phyloP scores from a whole-genome alignment of 2,329 filamentous ascomycete species.

The Tolypocladium inflatum region DNA sequence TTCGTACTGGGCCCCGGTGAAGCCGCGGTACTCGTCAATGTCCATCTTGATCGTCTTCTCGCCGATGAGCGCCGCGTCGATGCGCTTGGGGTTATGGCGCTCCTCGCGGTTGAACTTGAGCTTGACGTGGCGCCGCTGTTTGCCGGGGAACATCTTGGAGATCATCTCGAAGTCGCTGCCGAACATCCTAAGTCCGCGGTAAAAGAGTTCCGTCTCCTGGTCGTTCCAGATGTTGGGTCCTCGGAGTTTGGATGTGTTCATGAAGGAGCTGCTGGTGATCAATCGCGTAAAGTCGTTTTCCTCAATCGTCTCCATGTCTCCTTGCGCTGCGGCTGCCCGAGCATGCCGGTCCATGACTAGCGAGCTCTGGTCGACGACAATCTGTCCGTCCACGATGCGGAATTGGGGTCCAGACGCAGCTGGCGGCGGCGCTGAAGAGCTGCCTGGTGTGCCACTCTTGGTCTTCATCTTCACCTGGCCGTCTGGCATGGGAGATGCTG shows the following conservation, averaged over 20 bases:
- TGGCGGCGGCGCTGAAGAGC: conserved; percentile 9
- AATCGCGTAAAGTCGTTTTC: conserved; percentile 70
- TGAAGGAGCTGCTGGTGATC: conserved; percentile 60
- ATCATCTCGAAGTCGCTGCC: conserved; percentile 81
- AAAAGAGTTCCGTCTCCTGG: conserved; percentile 67
- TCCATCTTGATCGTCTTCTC: conserved; percentile 48
- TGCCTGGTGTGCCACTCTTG: conserved; percentile 6
- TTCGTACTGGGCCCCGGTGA: conserved; percentile 43
- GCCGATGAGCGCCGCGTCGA: conserved; percentile 55
- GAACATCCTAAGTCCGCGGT: conserved; percentile 64
- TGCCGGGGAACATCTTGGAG: conserved; percentile 61
- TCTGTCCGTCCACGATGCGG: conserved; percentile 60
- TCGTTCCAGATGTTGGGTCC: conserved; percentile 60
- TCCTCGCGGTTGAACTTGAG: conserved; percentile 78
- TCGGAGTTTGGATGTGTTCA: conserved; percentile 49
- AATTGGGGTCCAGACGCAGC: conserved; percentile 40
- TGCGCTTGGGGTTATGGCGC: conserved; percentile 49
- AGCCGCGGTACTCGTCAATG: conserved; percentile 50
- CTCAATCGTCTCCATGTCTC: conserved; percentile 54
- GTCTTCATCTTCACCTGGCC: conserved; percentile 4
- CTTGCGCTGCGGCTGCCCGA: conserved; percentile 40
- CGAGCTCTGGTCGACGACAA: conserved; percentile 61
- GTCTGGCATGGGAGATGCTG: conserved; percentile 7
- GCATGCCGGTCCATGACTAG: conserved; percentile 61
- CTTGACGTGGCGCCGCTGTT: conserved; percentile 66